Conservation (phyloP, 2,329 filamentous ascomycete species). For the Fusarium verrucosum region DNA sequence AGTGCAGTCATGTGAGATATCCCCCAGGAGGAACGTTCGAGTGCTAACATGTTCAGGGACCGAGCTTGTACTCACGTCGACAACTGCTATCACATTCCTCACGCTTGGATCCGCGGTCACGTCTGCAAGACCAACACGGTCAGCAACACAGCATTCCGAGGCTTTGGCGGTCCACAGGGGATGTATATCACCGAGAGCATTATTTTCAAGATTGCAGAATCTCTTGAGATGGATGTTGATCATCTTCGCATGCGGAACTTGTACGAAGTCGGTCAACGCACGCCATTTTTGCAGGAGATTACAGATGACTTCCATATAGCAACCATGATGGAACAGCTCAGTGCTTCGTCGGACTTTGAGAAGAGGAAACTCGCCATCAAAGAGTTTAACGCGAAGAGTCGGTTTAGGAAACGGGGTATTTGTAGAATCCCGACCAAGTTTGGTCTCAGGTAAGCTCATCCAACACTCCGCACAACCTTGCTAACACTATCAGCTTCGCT, state of each 20-base stretch:
- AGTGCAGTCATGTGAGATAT: background rate
- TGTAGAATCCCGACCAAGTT: background rate
- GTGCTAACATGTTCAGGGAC: background rate
- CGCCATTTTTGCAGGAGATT: background rate
- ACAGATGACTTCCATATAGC: background rate
- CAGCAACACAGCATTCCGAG: background rate
- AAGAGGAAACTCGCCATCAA: background rate
- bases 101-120: background rate
- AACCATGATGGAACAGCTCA: background rate
- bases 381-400: background rate
- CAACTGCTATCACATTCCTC: background rate
- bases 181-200: slow-evolving; percentile 1
- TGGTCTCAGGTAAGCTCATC: background rate
- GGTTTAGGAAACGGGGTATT: background rate
- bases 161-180: background rate
- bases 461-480: accelerated
- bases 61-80: background rate
- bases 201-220: background rate
- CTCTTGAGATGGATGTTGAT: background rate
- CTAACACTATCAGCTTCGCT: background rate
- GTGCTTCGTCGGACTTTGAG: background rate
- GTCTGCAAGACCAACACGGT: background rate
- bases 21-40: accelerated
- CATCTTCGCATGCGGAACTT: background rate
- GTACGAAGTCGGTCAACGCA: background rate